phyloP scores from a whole-genome alignment of 148 eudicot genomes.

The Mesembryanthemum crystallinum region DNA sequence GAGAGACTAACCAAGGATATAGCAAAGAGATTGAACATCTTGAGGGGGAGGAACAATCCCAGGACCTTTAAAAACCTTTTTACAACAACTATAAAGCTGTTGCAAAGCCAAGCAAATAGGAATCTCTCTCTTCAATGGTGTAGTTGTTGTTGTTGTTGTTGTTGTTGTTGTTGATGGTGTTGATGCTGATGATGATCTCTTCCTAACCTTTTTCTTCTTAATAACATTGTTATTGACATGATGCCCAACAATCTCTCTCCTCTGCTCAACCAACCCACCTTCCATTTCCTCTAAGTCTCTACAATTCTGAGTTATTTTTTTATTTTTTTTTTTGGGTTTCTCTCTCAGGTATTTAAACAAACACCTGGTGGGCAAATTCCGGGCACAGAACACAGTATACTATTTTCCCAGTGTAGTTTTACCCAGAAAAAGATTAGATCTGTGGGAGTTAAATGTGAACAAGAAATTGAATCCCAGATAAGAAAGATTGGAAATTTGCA shows the following conservation, averaged over 20 bases:
- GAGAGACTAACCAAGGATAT: constrained; percentile 48
- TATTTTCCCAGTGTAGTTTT: background rate
- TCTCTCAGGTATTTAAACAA: constrained; percentile 25
- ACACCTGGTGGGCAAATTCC: constrained; percentile 13
- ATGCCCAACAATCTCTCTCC: constrained; percentile 24
- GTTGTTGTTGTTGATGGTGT: background rate
- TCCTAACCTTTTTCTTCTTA: constrained; percentile 43
- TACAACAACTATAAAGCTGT: constrained; percentile 48
- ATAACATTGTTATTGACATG: constrained; percentile 31
- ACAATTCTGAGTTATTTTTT: background rate
- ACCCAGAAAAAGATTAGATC: constrained; percentile 1
- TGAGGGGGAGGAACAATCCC: constrained; percentile 57
- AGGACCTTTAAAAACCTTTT: constrained; percentile 57
- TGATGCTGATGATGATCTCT: constrained; percentile 17
- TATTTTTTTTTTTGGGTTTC: too few species aligned
- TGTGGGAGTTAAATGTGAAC: constrained; percentile 18
- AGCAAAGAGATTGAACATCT: constrained; percentile 50
- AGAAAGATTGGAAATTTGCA: background rate
- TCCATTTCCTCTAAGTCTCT: constrained; percentile 30
- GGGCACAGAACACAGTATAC: constrained; percentile 8
- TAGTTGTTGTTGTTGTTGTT: too few species aligned
- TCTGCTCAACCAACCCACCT: constrained; percentile 32
- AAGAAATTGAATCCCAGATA: background rate
- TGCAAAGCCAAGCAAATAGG: constrained; percentile 40
- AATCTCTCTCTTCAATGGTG: constrained; percentile 14